phyloP scores from a whole-genome alignment of 106 monocot species.

The Dendrobium nobile region DNA sequence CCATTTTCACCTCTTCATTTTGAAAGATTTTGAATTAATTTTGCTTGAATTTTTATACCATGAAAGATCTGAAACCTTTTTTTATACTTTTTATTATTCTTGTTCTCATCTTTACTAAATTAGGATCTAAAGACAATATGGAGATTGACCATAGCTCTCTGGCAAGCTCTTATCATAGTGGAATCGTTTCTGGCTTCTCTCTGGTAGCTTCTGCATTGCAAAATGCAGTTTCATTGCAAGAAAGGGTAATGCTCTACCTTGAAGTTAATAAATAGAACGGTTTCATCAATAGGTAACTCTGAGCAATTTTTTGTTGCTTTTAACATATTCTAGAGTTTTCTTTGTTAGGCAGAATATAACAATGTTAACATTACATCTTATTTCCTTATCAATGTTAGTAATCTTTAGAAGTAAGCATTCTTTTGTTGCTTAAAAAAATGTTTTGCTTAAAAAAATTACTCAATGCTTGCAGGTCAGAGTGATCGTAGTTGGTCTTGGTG shows the following conservation, averaged over 20 bases:
- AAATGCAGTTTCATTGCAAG: conserved; percentile 36
- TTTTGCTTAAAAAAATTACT: no score
- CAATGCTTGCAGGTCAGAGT: conserved; percentile 47
- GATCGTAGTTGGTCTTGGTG: conserved; percentile 80
- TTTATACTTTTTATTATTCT: neutral
- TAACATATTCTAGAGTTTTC: neutral
- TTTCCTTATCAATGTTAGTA: neutral
- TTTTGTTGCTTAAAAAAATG: neutral
- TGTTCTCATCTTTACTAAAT: neutral
- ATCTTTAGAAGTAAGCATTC: neutral
- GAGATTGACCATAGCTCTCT: conserved; percentile 78
- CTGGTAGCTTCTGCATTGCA: conserved; percentile 50
- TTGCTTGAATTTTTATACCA: neutral
- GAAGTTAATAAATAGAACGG: neutral
- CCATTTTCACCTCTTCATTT: neutral
- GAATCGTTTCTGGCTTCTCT: conserved; percentile 83
- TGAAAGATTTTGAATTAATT: neutral
- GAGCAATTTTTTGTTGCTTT: neutral
- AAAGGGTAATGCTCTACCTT: conserved; percentile 33
- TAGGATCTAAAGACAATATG: conserved; percentile 44
- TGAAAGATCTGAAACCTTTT: neutral
- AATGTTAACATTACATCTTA: neutral
- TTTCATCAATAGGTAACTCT: neutral
- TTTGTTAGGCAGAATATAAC: neutral
- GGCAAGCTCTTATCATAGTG: conserved; percentile 84